These are phyloP conservation scores for Tetrapisispora fleetii DNA, from an alignment of 805 yeast genomes.

Conservation along the genomic window DNA sequence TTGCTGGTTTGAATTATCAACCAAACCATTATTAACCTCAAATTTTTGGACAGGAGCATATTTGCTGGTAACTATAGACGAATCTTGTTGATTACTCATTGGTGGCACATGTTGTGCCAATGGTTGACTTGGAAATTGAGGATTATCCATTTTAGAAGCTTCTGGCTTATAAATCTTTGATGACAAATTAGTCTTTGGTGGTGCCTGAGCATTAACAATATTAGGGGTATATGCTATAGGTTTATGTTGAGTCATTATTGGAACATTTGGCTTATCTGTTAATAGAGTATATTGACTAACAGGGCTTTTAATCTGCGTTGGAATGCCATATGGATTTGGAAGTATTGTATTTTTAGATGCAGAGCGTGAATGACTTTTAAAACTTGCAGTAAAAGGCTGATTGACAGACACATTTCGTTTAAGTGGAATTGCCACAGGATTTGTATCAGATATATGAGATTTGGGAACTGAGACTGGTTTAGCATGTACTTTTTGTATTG, in stretches of 20 bases:
- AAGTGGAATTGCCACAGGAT: background rate
- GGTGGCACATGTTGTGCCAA: background rate
- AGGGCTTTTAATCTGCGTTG: background rate
- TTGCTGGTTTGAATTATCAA: background rate
- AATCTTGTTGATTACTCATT: background rate
- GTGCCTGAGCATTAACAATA: background rate
- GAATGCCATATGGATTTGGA: background rate
- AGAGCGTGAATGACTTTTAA: background rate
- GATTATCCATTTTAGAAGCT: background rate
- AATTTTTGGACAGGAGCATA: background rate
- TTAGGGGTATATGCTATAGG: background rate
- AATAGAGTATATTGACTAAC: background rate
- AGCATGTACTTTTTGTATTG: slow-evolving; percentile 28
- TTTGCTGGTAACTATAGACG: background rate
- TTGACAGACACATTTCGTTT: background rate
- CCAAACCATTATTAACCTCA: background rate
- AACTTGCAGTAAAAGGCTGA: background rate
- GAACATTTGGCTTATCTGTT: background rate
- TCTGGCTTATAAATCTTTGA: background rate
- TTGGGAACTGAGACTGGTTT: slow-evolving; percentile 27
- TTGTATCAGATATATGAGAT: background rate
- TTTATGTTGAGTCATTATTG: background rate
- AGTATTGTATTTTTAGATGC: background rate
- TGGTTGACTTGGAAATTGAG: background rate
- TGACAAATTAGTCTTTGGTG: background rate